Percentiles rank a stretch among this genome's conserved stretches.
phyloP scores from a whole-genome alignment of 2,329 filamentous ascomycete genomes.

The Colletotrichum liriopes region DNA sequence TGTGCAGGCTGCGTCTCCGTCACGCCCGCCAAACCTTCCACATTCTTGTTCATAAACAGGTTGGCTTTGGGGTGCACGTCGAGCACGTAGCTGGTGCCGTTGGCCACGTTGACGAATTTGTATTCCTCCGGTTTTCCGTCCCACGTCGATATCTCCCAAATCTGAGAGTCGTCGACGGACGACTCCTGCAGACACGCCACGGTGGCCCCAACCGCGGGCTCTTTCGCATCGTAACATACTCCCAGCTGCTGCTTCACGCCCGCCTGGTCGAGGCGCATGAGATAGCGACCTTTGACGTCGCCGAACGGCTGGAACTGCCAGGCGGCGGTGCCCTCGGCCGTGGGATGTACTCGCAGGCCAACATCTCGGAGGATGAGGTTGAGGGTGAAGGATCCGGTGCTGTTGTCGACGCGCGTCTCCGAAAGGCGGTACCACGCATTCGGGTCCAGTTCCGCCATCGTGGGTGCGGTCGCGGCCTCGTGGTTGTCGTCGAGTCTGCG shows the following conservation, averaged over 20 bases:
- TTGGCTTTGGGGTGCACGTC: conserved; percentile 53
- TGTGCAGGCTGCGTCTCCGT: conserved; percentile 49
- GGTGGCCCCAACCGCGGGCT: conserved; percentile 48
- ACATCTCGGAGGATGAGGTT: conserved; percentile 45
- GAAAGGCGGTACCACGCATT: conserved; percentile 56
- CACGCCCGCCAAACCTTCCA: conserved; percentile 31
- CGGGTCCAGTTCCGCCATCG: conserved; percentile 47
- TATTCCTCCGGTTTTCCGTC: conserved; percentile 46
- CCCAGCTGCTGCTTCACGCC: conserved; percentile 51
- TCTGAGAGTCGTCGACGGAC: conserved; percentile 48
- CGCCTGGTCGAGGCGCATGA: conserved; percentile 50
- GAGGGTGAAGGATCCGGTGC: conserved; percentile 45
- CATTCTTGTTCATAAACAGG: conserved; percentile 49
- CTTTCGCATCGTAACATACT: conserved; percentile 48
- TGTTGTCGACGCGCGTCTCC: conserved; percentile 52
- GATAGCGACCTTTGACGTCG: conserved; percentile 50
- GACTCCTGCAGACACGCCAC: conserved; percentile 50
- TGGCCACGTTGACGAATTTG: conserved; percentile 51
- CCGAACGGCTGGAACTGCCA: conserved; percentile 52
- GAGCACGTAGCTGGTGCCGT: conserved; percentile 52
- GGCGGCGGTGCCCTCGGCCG: conserved; percentile 40
- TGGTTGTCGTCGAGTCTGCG: conserved; percentile 17
- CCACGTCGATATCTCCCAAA: conserved; percentile 54
- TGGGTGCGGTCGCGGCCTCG: conserved; percentile 21
- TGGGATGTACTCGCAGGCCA: conserved; percentile 46